A percentile compares a stretch with the other conserved stretches of the same genome.
Evolutionary conservation across 2,329 filamentous ascomycete genomes (phyloP).

Genomic region (Fusarium proliferatum): DNA sequence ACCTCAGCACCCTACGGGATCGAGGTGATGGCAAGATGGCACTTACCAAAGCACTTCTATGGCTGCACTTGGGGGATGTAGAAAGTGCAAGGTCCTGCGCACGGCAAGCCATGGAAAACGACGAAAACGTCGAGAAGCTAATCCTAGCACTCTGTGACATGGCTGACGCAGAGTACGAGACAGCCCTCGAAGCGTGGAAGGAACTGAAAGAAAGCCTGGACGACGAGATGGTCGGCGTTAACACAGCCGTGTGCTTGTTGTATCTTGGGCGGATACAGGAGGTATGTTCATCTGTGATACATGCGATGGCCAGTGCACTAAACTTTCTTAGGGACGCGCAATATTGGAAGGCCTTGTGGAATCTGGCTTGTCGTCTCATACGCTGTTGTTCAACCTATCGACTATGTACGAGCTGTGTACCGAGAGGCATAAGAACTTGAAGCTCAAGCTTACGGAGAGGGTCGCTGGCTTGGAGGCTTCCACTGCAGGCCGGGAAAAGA

Average conservation of each 20-base stretch:
- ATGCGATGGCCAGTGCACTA: not conserved
- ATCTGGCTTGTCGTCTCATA: conserved; percentile 75
- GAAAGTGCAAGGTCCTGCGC: conserved; percentile 71
- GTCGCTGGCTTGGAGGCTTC: conserved; percentile 70
- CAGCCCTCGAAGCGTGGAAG: conserved; percentile 72
- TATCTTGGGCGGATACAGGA: conserved; percentile 83
- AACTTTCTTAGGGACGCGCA: conserved; percentile 64
- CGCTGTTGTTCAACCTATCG: conserved; percentile 86
- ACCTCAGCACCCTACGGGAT: conserved; percentile 70
- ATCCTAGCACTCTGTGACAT: conserved; percentile 79
- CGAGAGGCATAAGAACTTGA: conserved; percentile 76
- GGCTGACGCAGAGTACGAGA: conserved; percentile 78
- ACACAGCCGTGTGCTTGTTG: conserved; percentile 84
- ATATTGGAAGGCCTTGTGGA: conserved; percentile 75
- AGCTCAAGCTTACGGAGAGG: conserved; percentile 76
- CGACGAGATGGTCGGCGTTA: conserved; percentile 81
- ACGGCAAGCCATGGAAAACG: conserved; percentile 37
- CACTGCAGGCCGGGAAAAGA: conserved; percentile 74
- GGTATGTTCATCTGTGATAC: conserved; percentile 55
- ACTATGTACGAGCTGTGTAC: conserved; percentile 94
- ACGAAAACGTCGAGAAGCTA: conserved; percentile 57
- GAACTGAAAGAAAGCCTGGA: conserved; percentile 55
- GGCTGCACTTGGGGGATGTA: conserved; percentile 82
- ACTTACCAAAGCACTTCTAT: conserved; percentile 72
- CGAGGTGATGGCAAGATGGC: conserved; percentile 54